Conservation (phyloP, 768 basidiomycete genomes). For the Gloeophyllum trabeum region DNA sequence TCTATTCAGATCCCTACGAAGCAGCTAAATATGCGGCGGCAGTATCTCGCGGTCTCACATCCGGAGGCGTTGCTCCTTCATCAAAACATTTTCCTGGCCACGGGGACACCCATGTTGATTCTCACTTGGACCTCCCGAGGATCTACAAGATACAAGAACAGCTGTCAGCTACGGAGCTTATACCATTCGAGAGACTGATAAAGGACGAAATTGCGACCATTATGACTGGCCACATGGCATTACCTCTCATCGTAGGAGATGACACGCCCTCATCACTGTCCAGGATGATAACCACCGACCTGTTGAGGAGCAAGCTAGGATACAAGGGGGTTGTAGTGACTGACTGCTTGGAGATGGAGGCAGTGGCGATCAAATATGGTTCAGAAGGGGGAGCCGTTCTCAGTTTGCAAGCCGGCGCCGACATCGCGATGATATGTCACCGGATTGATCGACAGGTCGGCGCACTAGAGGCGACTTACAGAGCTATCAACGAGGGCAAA, state of each 20-base stretch:
- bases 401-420: constrained; percentile 52
- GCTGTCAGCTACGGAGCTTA: constrained; percentile 37
- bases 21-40: constrained; percentile 39
- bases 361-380: constrained; percentile 41
- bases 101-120: constrained; percentile 63
- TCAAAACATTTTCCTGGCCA: constrained; percentile 71
- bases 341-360: constrained; percentile 72
- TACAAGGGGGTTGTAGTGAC: constrained; percentile 57
- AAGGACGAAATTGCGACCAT: constrained; percentile 34
- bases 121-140: constrained; percentile 53
- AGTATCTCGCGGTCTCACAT: constrained; percentile 34
- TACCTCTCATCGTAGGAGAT: constrained; percentile 42
- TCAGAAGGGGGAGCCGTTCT: constrained; percentile 42
- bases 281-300: constrained; percentile 32
- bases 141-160: constrained; percentile 38
- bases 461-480: constrained; percentile 39
- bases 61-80: constrained; percentile 42
- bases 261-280: constrained; percentile 54
- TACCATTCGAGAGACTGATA: constrained; percentile 44
- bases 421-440: constrained; percentile 71
- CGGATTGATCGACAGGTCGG: constrained; percentile 39
- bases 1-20: constrained; percentile 34
- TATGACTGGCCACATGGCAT: constrained; percentile 70
- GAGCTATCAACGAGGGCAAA: constrained; percentile 33
- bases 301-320: constrained; percentile 38